Base-by-base conservation (phyloP, 1,139 yeast genomes). In the Torulaspora pretoriensis region DNA sequence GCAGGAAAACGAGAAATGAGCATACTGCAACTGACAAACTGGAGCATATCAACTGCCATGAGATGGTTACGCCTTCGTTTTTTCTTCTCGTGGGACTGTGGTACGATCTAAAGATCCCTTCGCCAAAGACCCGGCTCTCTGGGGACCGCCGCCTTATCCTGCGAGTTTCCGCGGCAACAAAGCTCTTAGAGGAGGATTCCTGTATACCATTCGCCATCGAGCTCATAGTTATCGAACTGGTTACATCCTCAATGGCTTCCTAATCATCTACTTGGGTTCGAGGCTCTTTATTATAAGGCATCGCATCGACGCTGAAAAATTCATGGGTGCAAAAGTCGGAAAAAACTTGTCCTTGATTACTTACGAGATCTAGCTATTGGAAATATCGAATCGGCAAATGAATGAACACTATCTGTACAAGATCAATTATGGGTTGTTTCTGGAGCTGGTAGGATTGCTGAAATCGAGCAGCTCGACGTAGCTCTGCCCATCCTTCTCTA, bases 381-480 rank as follows among this genome's bases (percentile, higher is more conserved):
- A 16, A 29, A 14, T 10, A 8, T 29, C 19, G 22, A 14, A 14
- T 8, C 22, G 16, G 17, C 17, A 10, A 19, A 14, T 19, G 32
- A 29, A 29, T 29, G 32, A 16, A 29, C 19, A 29, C 16, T 13
- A 8, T 37, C 31, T 27, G 27, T 32, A 28, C 23, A 28, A 14
- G 32, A 14, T 19, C 12, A 3, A 14, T 13, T 9, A 8, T 24
- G 25, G 34, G 34, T 8, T 33, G 16, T 27, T 29, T 28, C 19
- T 29, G 3, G 38, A 13, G 14, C 14, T 33, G 22, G 40, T 47
- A 31, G 45, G 44, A 19, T 40, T 50, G n/a, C 64, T 83, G 66
- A 90, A 92, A 61, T 90, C 97, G 45, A 89, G 70, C 32, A 92
- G 84, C 64, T 90, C 97, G 51, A 92, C 81, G 47, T 65, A 73